Evolutionary conservation across 306 rosid genomes (phyloP).

Genomic region (Morella rubra): DNA sequence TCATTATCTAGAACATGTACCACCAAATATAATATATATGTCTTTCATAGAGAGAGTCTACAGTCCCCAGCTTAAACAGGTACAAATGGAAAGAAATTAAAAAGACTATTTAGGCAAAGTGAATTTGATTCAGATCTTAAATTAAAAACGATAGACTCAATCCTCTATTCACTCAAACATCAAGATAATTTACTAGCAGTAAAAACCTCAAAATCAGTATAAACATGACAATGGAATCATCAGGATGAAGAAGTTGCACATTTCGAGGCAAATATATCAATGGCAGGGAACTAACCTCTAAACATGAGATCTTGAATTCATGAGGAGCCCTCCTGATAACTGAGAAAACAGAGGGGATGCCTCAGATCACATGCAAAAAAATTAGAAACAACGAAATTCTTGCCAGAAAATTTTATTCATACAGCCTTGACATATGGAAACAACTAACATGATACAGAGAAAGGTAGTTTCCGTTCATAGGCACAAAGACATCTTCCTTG

Average conservation of each 20-base stretch:
- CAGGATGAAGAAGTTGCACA: slow-evolving; percentile 6
- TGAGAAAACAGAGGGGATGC: slow-evolving; percentile 33
- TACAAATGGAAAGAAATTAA: background rate
- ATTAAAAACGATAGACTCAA: too few species aligned
- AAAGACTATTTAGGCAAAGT: too few species aligned
- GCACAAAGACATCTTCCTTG: background rate
- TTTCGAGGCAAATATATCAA: slow-evolving; percentile 11
- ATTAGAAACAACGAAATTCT: slow-evolving; percentile 11
- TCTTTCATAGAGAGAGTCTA: background rate
- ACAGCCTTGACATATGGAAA: slow-evolving; percentile 3
- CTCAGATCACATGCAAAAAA: slow-evolving; percentile 22
- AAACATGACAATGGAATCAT: slow-evolving; percentile 5
- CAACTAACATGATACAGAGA: background rate
- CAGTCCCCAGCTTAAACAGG: background rate
- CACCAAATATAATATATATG: background rate
- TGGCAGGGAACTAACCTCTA: slow-evolving; percentile 65
- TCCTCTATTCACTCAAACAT: background rate
- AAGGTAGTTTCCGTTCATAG: background rate
- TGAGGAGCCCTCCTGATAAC: slow-evolving; percentile 97
- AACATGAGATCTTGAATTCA: slow-evolving; percentile 92
- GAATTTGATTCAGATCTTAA: too few species aligned
- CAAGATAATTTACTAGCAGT: background rate
- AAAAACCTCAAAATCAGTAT: background rate
- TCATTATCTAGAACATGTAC: background rate
- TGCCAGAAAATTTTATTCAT: slow-evolving; percentile 12